A percentile compares a stretch with the other conserved stretches of the same genome.
Evolutionary conservation across 208 protist species (phyloP).

Genomic region (Kentomonas sorsogonicus): DNA sequence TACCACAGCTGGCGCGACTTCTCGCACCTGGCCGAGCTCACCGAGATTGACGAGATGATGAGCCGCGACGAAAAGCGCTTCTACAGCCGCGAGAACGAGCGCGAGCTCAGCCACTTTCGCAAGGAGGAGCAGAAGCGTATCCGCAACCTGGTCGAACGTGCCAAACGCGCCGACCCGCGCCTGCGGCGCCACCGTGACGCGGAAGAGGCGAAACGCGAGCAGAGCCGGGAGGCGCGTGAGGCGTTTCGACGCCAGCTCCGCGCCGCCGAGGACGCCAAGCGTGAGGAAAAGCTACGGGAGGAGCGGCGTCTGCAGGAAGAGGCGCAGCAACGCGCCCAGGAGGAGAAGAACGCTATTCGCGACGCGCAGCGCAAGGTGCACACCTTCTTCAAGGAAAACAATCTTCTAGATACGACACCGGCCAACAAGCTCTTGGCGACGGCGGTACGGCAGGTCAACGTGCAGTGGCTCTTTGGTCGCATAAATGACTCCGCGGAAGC

Average conservation of each 20-base stretch:
- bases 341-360: conserved; percentile 50
- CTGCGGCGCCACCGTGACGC: conserved; percentile 75
- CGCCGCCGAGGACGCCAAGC: conserved; percentile 37
- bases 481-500: conserved; percentile 25
- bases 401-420: conserved; percentile 48
- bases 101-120: conserved; percentile 70
- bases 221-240: conserved; percentile 59
- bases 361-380: conserved; percentile 37
- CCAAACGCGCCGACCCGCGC: conserved; percentile 90
- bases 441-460: conserved; percentile 55
- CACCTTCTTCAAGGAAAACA: conserved; percentile 36
- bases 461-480: conserved; percentile 75
- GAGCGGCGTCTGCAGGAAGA: conserved; percentile 32
- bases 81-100: conserved; percentile 95
- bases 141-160: conserved; percentile 82
- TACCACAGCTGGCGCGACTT: conserved; percentile 97
- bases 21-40: conserved; percentile 88
- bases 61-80: conserved; percentile 95
- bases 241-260: conserved; percentile 56
- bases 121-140: conserved; percentile 90
- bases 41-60: conserved; percentile 90
- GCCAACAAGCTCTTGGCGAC: conserved; percentile 74
- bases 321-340: conserved; percentile 16
- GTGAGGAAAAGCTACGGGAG: conserved; percentile 36
- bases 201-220: conserved; percentile 65